Evolutionary conservation across 768 basidiomycete species (phyloP).

Genomic region (Mrakia frigida): DNA sequence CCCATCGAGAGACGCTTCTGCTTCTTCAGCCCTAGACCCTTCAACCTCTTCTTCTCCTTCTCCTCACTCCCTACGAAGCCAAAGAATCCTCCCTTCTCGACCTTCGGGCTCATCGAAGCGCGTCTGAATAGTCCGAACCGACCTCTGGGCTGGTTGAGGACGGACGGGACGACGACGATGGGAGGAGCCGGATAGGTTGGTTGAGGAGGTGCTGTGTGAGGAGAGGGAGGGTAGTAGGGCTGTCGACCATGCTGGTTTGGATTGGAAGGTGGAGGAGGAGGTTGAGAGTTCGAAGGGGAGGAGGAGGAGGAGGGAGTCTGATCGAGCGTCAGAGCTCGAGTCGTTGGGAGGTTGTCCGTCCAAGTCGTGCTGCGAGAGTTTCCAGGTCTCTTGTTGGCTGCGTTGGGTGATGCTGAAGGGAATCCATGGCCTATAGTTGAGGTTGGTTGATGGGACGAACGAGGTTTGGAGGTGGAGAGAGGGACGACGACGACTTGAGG

Average conservation of each 20-base stretch:
- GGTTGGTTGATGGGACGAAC: not conserved
- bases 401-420: not conserved
- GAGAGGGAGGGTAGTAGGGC: slow-evolving; percentile 9
- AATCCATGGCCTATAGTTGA: not conserved
- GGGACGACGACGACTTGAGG: not conserved
- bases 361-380: not conserved
- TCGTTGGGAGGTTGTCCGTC: not conserved
- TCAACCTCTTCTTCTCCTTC: not conserved
- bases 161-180: slow-evolving; percentile 3
- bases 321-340: slow-evolving; percentile 8
- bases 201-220: not conserved
- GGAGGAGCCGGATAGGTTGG: not conserved
- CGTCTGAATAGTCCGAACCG: not conserved
- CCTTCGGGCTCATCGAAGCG: not conserved
- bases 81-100: slow-evolving; percentile 15
- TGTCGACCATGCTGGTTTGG: not conserved
- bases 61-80: not conserved
- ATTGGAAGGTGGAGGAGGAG: not conserved
- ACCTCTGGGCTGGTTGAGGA: not conserved
- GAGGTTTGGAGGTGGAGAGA: not conserved
- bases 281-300: not conserved
- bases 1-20: not conserved
- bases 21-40: slow-evolving; percentile 5
- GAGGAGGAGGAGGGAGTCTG: not conserved
- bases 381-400: not conserved